These are phyloP conservation scores for Monilinia aucupariae DNA, from an alignment of 2,329 filamentous ascomycete species.

Conservation along the genomic window DNA sequence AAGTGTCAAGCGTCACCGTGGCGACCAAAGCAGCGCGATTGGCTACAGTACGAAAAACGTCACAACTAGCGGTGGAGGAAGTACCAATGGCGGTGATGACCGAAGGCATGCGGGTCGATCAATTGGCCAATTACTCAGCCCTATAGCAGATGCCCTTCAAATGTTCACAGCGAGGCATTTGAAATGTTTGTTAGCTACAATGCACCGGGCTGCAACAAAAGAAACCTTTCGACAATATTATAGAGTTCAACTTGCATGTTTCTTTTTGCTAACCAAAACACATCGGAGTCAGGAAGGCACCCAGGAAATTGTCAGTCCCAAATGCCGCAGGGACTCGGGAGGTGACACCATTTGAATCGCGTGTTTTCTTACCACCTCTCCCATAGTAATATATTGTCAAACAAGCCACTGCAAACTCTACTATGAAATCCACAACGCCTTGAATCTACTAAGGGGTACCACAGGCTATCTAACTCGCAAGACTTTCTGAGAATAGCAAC, in stretches of 20 bases:
- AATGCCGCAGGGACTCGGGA: conserved; percentile 12
- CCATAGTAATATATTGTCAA: background rate
- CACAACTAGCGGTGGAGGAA: conserved; percentile 6
- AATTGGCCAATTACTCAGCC: conserved; percentile 13
- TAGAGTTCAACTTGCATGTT: background rate
- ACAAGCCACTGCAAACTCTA: background rate
- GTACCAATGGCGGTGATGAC: conserved; percentile 15
- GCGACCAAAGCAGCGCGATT: conserved; percentile 8
- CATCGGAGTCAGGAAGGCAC: conserved; percentile 5
- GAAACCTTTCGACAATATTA: background rate
- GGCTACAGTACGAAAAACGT: conserved; percentile 13
- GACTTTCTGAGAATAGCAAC: conserved; percentile 6
- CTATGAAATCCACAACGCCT: background rate
- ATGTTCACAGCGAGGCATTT: background rate
- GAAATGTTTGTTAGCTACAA: conserved; percentile 10
- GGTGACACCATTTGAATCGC: background rate
- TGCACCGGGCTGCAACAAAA: conserved; percentile 4
- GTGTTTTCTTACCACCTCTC: background rate
- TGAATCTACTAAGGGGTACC: background rate
- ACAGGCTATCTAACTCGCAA: conserved; percentile 1
- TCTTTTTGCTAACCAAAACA: background rate
- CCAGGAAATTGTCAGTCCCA: background rate
- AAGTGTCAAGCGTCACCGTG: conserved; percentile 4
- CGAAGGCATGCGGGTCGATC: conserved; percentile 10
- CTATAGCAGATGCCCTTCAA: conserved; percentile 8